Conservation (phyloP, 2,329 filamentous ascomycete genomes). For the Herpotrichia juniperi region DNA sequence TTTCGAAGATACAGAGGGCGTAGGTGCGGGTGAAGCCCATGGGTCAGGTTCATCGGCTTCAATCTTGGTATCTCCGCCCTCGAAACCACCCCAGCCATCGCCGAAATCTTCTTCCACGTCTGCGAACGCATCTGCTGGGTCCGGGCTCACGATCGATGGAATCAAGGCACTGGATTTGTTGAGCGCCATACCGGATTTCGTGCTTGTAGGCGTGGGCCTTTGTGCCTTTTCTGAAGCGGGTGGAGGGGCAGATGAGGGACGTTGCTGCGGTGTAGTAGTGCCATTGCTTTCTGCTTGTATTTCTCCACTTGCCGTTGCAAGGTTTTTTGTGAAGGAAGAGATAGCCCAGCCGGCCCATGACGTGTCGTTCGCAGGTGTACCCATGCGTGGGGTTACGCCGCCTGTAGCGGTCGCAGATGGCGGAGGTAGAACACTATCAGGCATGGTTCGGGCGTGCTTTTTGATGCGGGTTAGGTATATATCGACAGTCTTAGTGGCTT, state of each 20-base stretch:
- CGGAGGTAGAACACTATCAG: slow-evolving; percentile 78
- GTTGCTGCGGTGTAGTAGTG: slow-evolving; percentile 55
- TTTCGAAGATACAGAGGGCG: slow-evolving; percentile 52
- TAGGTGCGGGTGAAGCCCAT: slow-evolving; percentile 52
- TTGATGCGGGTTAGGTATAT: slow-evolving; percentile 82
- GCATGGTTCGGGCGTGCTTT: slow-evolving; percentile 77
- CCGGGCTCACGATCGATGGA: slow-evolving; percentile 34
- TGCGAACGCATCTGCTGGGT: slow-evolving; percentile 58
- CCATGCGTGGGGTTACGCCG: slow-evolving; percentile 69
- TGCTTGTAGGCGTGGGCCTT: slow-evolving; percentile 63
- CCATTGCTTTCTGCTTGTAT: slow-evolving; percentile 66
- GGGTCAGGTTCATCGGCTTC: slow-evolving; percentile 63
- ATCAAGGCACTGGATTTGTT: slow-evolving; percentile 28
- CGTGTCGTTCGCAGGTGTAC: slow-evolving; percentile 72
- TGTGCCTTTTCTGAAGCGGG: slow-evolving; percentile 39
- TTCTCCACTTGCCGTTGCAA: slow-evolving; percentile 82
- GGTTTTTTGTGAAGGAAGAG: slow-evolving; percentile 95
- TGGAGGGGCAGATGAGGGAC: slow-evolving; percentile 58
- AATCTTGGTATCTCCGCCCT: slow-evolving; percentile 55
- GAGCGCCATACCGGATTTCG: slow-evolving; percentile 37
- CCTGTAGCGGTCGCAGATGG: slow-evolving; percentile 55
- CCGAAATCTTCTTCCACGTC: slow-evolving; percentile 63
- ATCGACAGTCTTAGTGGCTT: slow-evolving; percentile 88
- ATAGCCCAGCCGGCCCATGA: slow-evolving; percentile 98
- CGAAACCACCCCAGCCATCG: slow-evolving; percentile 78